Evolutionary conservation across 495 filamentous ascomycete species (phyloP).

Genomic region (Oidiodendron maius): DNA sequence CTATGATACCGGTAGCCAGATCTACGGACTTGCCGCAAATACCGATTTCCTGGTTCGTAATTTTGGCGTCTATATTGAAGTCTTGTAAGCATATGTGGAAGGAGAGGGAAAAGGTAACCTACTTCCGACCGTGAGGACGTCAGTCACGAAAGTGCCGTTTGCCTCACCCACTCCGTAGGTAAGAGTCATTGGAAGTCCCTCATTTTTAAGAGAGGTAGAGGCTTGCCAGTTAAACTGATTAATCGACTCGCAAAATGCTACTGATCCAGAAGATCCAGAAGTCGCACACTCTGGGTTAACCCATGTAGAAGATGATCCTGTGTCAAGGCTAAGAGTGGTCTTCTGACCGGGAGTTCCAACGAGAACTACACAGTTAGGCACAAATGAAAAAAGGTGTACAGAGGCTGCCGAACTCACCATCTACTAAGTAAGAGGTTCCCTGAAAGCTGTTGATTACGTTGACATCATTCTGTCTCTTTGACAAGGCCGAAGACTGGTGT

Average conservation of each 20-base stretch:
- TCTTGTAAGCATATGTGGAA: not conserved
- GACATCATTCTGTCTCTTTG: too few species aligned
- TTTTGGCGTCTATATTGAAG: not conserved
- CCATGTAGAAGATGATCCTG: not conserved
- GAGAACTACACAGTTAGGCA: too few species aligned
- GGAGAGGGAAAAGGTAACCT: not conserved
- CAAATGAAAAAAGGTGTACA: too few species aligned
- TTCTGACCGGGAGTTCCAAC: too few species aligned
- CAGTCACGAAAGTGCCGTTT: not conserved
- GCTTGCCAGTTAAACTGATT: not conserved
- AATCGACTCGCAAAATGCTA: not conserved
- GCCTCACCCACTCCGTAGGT: not conserved
- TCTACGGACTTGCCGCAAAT: not conserved
- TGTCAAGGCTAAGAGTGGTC: too few species aligned
- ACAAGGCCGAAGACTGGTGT: too few species aligned
- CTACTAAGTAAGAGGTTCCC: too few species aligned
- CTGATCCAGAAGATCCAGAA: too few species aligned
- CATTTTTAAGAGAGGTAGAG: not conserved
- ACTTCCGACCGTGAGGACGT: not conserved
- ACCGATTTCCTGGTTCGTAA: conserved; percentile 3
- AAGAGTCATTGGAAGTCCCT: not conserved
- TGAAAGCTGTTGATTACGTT: too few species aligned
- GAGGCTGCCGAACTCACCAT: too few species aligned
- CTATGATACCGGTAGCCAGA: conserved; percentile 6
- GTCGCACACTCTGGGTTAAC: not conserved